Conservation (phyloP, 192 early-diverging fungal species). For the Coemansia sp. region DNA sequence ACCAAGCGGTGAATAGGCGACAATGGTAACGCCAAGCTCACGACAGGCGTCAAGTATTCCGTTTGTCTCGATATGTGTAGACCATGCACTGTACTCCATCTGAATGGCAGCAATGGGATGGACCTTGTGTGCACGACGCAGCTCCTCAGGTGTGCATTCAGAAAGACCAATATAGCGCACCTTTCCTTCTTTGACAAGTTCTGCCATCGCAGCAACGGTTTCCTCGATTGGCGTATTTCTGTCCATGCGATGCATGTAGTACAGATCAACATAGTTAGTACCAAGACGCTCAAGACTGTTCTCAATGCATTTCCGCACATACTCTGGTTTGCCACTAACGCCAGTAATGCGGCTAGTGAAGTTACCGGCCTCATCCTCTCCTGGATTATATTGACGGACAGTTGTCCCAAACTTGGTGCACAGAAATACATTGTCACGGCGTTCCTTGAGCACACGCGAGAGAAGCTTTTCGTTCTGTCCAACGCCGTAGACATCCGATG, state of each 20-base stretch:
- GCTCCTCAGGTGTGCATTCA: slow-evolving; percentile 59
- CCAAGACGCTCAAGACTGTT: no score
- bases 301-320: slow-evolving; percentile 25
- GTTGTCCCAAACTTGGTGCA: slow-evolving; percentile 22
- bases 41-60: slow-evolving; percentile 69
- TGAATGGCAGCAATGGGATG: slow-evolving; percentile 61
- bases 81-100: slow-evolving; percentile 57
- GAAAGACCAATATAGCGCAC: slow-evolving; percentile 15
- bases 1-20: no score
- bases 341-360: slow-evolving; percentile 19
- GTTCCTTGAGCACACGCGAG: no score
- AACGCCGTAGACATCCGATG: no score
- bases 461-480: no score
- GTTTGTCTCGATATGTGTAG: slow-evolving; percentile 63
- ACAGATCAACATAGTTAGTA: no score
- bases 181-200: no score
- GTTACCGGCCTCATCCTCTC: slow-evolving; percentile 14
- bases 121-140: neutral
- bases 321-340: slow-evolving; percentile 51
- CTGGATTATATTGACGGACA: slow-evolving; percentile 10
- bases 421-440: no score
- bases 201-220: no score
- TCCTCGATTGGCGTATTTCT: no score
- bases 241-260: no score
- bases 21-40: slow-evolving; percentile 63